Conservation (phyloP, 1,284 basidiomycete genomes). For the Sanghuangporus weigelae region DNA sequence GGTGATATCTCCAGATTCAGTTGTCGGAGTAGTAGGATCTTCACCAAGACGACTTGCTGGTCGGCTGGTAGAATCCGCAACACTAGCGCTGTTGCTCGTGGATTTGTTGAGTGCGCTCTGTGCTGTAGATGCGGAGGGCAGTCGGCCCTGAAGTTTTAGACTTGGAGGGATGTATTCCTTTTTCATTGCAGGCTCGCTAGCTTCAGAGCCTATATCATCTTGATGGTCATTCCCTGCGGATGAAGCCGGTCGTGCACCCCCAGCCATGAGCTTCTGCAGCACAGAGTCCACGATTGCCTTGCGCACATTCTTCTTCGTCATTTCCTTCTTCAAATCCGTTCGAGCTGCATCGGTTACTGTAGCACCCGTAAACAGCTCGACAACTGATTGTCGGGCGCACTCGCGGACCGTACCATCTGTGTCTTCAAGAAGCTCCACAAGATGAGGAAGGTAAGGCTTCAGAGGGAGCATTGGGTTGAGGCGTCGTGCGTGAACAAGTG, state of each 20-base stretch:
- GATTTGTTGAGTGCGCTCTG: slow-evolving; percentile 38
- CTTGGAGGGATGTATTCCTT: slow-evolving; percentile 74
- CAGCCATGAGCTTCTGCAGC: slow-evolving; percentile 52
- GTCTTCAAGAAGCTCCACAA: slow-evolving; percentile 88
- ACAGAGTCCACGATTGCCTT: slow-evolving; percentile 80
- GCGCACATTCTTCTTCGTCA: slow-evolving; percentile 78
- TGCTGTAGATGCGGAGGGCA: slow-evolving; percentile 33
- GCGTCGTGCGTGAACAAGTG: slow-evolving; percentile 64
- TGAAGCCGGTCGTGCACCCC: slow-evolving; percentile 25
- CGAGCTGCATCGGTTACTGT: slow-evolving; percentile 81
- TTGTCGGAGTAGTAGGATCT: slow-evolving; percentile 9
- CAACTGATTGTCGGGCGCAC: slow-evolving; percentile 73
- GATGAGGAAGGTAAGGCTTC: slow-evolving; percentile 71
- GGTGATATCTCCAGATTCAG: slow-evolving; percentile 11
- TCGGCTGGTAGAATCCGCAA: slow-evolving; percentile 10
- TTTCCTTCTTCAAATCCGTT: slow-evolving; percentile 89
- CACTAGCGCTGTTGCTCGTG: slow-evolving; percentile 38
- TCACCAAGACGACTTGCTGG: slow-evolving; percentile 9
- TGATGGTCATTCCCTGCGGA: slow-evolving; percentile 37
- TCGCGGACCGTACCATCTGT: slow-evolving; percentile 87
- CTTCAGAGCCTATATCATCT: slow-evolving; percentile 54
- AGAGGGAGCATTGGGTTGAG: slow-evolving; percentile 73
- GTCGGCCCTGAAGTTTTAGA: slow-evolving; percentile 50
- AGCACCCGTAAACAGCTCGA: slow-evolving; percentile 81
- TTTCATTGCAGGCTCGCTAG: slow-evolving; percentile 44